These are phyloP conservation scores for Nevesoporus exiguus DNA, from an alignment of 768 basidiomycete genomes.

Conservation along the genomic window DNA sequence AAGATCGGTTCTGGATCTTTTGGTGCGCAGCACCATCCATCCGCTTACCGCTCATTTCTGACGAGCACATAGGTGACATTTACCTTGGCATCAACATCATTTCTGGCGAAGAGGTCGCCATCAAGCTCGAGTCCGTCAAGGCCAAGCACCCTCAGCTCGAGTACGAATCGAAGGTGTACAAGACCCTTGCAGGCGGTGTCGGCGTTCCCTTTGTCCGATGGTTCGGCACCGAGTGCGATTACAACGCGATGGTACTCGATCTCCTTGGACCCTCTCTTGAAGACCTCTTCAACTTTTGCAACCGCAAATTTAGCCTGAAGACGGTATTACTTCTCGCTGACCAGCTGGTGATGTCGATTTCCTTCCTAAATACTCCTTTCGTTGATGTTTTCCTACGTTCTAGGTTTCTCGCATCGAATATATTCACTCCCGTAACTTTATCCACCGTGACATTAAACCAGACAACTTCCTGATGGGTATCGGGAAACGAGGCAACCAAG, in stretches of 20 bases:
- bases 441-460: slow-evolving; percentile 97
- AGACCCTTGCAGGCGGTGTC: slow-evolving; percentile 98
- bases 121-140: slow-evolving; percentile 99
- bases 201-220: slow-evolving; percentile 98
- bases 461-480: slow-evolving; percentile 99
- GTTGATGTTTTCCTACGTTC: slow-evolving; percentile 24
- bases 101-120: slow-evolving; percentile 98
- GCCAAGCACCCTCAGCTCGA: slow-evolving; percentile 99
- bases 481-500: slow-evolving; percentile 99
- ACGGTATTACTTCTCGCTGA: slow-evolving; percentile 96
- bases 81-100: slow-evolving; percentile 99
- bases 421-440: slow-evolving; percentile 99
- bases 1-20: slow-evolving; percentile 99
- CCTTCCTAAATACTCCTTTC: slow-evolving; percentile 36
- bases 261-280: slow-evolving; percentile 90
- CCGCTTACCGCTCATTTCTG: not conserved
- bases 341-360: slow-evolving; percentile 61
- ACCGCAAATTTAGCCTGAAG: slow-evolving; percentile 96
- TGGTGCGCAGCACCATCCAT: slow-evolving; percentile 51
- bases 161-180: slow-evolving; percentile 93
- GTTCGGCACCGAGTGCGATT: slow-evolving; percentile 95
- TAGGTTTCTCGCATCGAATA: slow-evolving; percentile 99
- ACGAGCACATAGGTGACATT: slow-evolving; percentile 73
- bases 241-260: slow-evolving; percentile 99
- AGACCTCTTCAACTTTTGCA: slow-evolving; percentile 92